Percentiles rank a stretch among this genome's conserved stretches.
Evolutionary conservation across 352 stramenopile species (phyloP).

Genomic region (Globisporangium cederbergense): DNA sequence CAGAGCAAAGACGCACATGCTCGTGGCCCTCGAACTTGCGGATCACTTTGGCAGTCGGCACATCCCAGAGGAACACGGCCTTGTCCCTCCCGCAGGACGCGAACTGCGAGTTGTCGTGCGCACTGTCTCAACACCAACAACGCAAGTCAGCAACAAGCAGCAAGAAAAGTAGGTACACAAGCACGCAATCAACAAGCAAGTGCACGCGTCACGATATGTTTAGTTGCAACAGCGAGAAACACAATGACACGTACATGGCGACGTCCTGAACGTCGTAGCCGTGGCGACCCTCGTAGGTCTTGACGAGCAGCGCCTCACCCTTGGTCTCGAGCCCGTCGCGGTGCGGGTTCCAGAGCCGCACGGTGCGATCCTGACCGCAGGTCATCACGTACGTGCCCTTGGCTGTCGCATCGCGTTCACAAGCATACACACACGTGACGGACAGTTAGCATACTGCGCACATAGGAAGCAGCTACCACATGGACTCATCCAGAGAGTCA

Average conservation of each 20-base stretch:
- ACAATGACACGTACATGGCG: slow-evolving; percentile 54
- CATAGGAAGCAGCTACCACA: too few relatives aligned
- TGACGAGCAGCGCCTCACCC: slow-evolving; percentile 72
- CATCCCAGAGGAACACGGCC: slow-evolving; percentile 87
- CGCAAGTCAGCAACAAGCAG: neutral
- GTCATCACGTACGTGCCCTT: slow-evolving; percentile 90
- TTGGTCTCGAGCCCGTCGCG: slow-evolving; percentile 53
- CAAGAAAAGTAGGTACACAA: slow-evolving; percentile 1
- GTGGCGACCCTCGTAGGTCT: slow-evolving; percentile 82
- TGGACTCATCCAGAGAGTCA: neutral
- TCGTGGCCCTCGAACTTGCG: slow-evolving; percentile 87
- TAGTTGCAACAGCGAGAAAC: neutral
- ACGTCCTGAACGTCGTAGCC: slow-evolving; percentile 89
- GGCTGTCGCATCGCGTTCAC: slow-evolving; percentile 24
- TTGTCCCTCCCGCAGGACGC: slow-evolving; percentile 86
- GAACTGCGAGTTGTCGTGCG: slow-evolving; percentile 84
- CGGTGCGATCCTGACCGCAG: slow-evolving; percentile 82
- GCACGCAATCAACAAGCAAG: neutral
- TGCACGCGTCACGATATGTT: neutral
- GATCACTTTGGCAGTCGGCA: slow-evolving; percentile 81
- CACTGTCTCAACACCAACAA: slow-evolving; percentile 23
- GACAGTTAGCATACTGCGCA: neutral
- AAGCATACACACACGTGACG: slow-evolving; percentile 1
- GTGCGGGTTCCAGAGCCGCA: slow-evolving; percentile 88
- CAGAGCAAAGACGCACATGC: slow-evolving; percentile 37